Percentiles rank a stretch among this genome's conserved stretches.
Evolutionary conservation across 1,284 basidiomycete species (phyloP).

Genomic region (Naganishia sp.): DNA sequence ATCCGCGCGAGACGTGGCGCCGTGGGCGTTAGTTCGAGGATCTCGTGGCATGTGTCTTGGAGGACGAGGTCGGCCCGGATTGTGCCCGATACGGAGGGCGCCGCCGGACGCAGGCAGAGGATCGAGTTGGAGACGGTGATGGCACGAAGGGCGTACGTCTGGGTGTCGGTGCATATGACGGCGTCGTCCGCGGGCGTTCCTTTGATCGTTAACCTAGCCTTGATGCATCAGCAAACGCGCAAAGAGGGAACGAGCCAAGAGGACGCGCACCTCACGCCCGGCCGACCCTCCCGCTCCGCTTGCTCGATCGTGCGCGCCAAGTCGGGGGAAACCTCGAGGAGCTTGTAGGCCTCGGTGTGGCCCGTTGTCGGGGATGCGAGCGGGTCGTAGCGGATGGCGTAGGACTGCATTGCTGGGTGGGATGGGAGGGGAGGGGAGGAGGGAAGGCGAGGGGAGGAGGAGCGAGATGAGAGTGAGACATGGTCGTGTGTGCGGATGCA

Average conservation of each 20-base stretch:
- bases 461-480: not conserved
- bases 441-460: not conserved
- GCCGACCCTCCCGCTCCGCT: slow-evolving; percentile 29
- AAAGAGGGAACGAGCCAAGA: not conserved
- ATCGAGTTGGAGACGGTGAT: slow-evolving; percentile 82
- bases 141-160: slow-evolving; percentile 77
- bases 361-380: slow-evolving; percentile 7
- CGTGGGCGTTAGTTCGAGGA: slow-evolving; percentile 71
- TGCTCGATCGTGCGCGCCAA: slow-evolving; percentile 50
- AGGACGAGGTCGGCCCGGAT: slow-evolving; percentile 39
- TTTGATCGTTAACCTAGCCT: slow-evolving; percentile 69
- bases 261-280: slow-evolving; percentile 42
- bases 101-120: slow-evolving; percentile 64
- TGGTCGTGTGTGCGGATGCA: no score
- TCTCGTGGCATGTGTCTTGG: slow-evolving; percentile 62
- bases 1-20: slow-evolving; percentile 73
- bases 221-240: not conserved
- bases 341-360: slow-evolving; percentile 47
- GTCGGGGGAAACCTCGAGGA: slow-evolving; percentile 52
- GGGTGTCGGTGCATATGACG: slow-evolving; percentile 75
- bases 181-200: slow-evolving; percentile 79
- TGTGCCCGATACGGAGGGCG: slow-evolving; percentile 41
- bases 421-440: not conserved
- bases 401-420: not conserved
- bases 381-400: slow-evolving; percentile 25